A percentile compares a stretch with the other conserved stretches of the same genome.
These are phyloP conservation scores for Tagetes erecta DNA, from an alignment of 129 eudicot species.

Conservation along the genomic window DNA sequence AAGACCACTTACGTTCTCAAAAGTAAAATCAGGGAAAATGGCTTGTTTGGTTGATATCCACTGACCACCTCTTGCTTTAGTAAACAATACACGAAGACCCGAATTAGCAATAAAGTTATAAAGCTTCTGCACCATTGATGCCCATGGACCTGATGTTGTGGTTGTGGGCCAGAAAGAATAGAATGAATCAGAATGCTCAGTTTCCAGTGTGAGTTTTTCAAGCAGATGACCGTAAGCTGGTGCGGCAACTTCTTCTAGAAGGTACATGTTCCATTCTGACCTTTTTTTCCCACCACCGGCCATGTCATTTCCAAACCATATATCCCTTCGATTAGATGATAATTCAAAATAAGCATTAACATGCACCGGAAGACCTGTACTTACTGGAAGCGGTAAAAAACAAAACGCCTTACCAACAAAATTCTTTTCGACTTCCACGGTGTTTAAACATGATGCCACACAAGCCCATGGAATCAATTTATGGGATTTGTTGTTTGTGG, in stretches of 20 bases:
- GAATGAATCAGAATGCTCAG: slow-evolving; percentile 69
- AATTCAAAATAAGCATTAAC: slow-evolving; percentile 92
- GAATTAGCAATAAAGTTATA: slow-evolving; percentile 71
- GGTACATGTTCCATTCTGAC: slow-evolving; percentile 88
- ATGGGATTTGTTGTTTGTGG: slow-evolving; percentile 44
- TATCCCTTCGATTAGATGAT: slow-evolving; percentile 96
- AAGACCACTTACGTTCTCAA: slow-evolving; percentile 66
- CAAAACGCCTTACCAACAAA: slow-evolving; percentile 97
- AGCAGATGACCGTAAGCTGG: slow-evolving; percentile 97
- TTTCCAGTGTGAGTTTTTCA: slow-evolving; percentile 79
- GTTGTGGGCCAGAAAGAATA: slow-evolving; percentile 87
- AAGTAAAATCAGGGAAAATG: slow-evolving; percentile 79
- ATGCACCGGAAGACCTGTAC: slow-evolving; percentile 91
- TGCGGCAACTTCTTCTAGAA: slow-evolving; percentile 88
- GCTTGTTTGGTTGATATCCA: slow-evolving; percentile 97
- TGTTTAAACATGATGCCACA: slow-evolving; percentile 70
- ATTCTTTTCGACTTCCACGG: slow-evolving; percentile 33
- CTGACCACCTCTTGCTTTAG: slow-evolving; percentile 91
- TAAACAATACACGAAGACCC: slow-evolving; percentile 77
- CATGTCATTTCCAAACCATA: slow-evolving; percentile 99
- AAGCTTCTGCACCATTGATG: slow-evolving; percentile 75
- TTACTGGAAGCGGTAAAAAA: slow-evolving; percentile 91
- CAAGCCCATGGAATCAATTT: slow-evolving; percentile 90
- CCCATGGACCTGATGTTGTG: slow-evolving; percentile 78
- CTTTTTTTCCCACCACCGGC: slow-evolving; percentile 97